Evolutionary conservation across 202 grass and related monocot genomes (phyloP), one percentile per base, ranked within the genome.

Genomic region (Setaria italica): DNA sequence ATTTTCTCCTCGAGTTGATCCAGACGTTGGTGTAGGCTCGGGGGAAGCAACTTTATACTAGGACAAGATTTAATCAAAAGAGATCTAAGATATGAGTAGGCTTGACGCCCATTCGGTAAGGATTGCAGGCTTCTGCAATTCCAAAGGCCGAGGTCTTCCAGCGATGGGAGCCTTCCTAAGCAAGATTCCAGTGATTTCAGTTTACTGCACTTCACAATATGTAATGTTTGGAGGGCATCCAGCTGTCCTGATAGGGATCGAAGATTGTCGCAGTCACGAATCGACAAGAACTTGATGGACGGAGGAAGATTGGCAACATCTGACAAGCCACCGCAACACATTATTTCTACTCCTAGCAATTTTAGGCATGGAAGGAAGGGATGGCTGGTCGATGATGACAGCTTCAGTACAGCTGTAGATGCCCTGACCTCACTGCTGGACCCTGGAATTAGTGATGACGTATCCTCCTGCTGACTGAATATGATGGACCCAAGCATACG

Each of bases 121-220:
- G 16, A 41, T n/a, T 42, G 1, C 16, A 68, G 35, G 19, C 9
- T 43, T 10, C 1, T 2, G 19, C 67, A 70, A 21, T 0, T 0
- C 0, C 0, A 0, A 45, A 70, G 20, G 0, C 1, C 0, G 19
- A 70, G 67, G 19, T 6, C 10, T 45, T 70, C 67, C 10, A 70
- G 19, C 0, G 19, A 70, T 19, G 67, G 39, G 37, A 43, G 8
- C 37, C 39, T 19, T n/a, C 55, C 55, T 21, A 21, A 58, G 55
- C 55, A 58, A 58, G 55, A 58, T 9, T 58, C 55, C 7, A 58
- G 20, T 2, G 19, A 58, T 21, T 58, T 21, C 19, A 57, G 9
- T 57, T 9, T 9, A n/a, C 54, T 8, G 54, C 54, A 57, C 9
- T n/a, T 0, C 19, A 0, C 0, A 57, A 57, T 57, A 2, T 0